Evolutionary conservation across 2,329 filamentous ascomycete species (phyloP), one percentile per base, ranked within the genome.

Genomic region (Blastomyces silverae): DNA sequence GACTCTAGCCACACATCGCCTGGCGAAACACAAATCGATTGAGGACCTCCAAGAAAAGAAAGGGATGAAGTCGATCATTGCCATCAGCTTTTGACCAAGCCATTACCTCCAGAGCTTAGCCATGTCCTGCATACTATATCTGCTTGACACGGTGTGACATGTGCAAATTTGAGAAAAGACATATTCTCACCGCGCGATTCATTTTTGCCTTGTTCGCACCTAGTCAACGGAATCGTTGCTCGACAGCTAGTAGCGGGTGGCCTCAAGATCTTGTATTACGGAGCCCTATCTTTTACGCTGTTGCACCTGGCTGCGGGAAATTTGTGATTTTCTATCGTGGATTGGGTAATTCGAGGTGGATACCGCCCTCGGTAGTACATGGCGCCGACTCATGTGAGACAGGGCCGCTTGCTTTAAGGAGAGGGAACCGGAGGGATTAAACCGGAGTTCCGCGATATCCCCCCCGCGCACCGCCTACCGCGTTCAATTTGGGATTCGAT

Each of bases 381-480:
- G 58, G 42, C 25, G 25, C n/a, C 44, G 8, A 5, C 22, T 46
- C 22, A 7, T 25, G 13, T 44, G 37, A 15, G 39, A 60, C 10
- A 28, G 50, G 25, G 17, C 22, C 31, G 10, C 13, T 34, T 20
- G 57, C 37, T 25, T 13, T 57, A 2, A 46, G n/a, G 39, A 44
- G 22, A 34, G 22, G 44, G 15, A 34, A 50, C 50, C 17, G 17
- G 42, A 28, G 13, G 44, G 15, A 20, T 61, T 34, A 34, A 17
- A 31, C 4, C 15, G 44, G 25, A 6, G 31, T n/a, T 61, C 59
- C 64, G 61, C 56, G 62, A 64, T 65, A 64, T 64, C 61, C 68
- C 66, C 63, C n/a, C 44, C 63, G 52, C 60, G 13, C 52, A n/a
- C 57, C 37, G 22, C 56, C 42, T n/a, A 22, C 20, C 55, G 44